Percentiles rank a stretch among this genome's conserved stretches.
phyloP scores from a whole-genome alignment of 2,329 filamentous ascomycete species.

The Teratosphaeria destructans region DNA sequence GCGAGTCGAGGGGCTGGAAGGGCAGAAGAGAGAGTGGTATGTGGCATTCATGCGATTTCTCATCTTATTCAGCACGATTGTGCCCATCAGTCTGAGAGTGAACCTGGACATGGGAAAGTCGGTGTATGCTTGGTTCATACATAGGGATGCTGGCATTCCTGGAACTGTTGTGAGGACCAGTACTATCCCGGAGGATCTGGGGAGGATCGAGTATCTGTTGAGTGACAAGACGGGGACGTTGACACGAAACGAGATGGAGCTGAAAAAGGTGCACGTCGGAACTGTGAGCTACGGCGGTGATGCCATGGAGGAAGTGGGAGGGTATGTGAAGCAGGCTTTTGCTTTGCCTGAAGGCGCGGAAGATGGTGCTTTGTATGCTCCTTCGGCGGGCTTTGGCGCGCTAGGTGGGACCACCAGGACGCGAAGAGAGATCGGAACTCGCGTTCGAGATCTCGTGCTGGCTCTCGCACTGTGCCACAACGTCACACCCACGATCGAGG shows the following conservation, averaged over 20 bases:
- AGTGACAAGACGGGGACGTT: conserved; percentile 98
- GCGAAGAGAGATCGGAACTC: conserved; percentile 81
- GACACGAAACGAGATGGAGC: conserved; percentile 74
- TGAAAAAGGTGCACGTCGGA: conserved; percentile 97
- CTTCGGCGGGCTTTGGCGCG: conserved; percentile 47
- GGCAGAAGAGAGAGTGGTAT: conserved; percentile 55
- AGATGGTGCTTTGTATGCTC: conserved; percentile 50
- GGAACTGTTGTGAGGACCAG: conserved; percentile 91
- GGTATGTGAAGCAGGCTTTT: conserved; percentile 80
- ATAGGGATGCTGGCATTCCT: conserved; percentile 78
- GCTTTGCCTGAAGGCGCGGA: conserved; percentile 21
- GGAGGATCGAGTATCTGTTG: conserved; percentile 88
- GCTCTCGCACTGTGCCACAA: conserved; percentile 93
- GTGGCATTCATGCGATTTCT: conserved; percentile 97
- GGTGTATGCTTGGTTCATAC: conserved; percentile 91
- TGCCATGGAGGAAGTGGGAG: conserved; percentile 91
- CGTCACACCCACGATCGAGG: conserved; percentile 82
- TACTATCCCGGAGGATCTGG: conserved; percentile 93
- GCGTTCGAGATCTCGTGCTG: conserved; percentile 85
- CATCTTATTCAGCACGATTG: conserved; percentile 97
- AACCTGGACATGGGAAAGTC: conserved; percentile 97
- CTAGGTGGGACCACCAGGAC: conserved; percentile 53
- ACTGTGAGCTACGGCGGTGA: conserved; percentile 98
- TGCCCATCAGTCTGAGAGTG: conserved; percentile 90
- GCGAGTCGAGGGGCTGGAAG: conserved; percentile 50